Base-by-base conservation (phyloP, 306 rosid genomes). In the Mimosa bimucronata region DNA sequence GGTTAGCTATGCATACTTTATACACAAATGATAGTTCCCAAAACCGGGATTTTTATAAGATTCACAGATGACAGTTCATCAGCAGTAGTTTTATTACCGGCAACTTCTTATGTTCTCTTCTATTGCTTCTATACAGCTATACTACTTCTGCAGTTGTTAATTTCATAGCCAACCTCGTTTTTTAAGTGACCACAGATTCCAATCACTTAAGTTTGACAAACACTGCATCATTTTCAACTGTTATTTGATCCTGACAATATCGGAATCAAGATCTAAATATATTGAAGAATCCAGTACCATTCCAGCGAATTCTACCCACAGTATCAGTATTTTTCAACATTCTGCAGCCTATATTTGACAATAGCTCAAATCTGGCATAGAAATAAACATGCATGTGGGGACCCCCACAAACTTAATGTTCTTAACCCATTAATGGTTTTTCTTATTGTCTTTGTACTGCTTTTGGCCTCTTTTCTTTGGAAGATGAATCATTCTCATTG, bases 381-480 rank as follows among this genome's bases (percentile, higher is more conserved):
- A 58, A 52, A 18, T 5, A 45, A 28, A 18, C 65, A 80, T 29
- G 16, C 62, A n/a, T 21, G 29, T 55, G 71, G 74, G 30, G n/a
- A n/a, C n/a, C n/a, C 74, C 64, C 69, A 40, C 78, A 26, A 68
- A 68, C 75, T 46, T 46, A 52, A 79, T 37, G 65, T 58, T 71
- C n/a, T 71, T 26, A 69, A 79, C 69, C 60, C 61, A 23, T 28
- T 1, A 37, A 64, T 73, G 87, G 64, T 40, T 64, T n/a, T 53
- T 18, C 23, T 42, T 55, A 23, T 12, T 65, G 21, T 23, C 42
- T 4, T 52, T 80, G 72, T 79, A 67, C 26, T 15, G 66, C 53
- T 48, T 45, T 45, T 83, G 83, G 78, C 71, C 21, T 38, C 23
- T 76, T 71, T 64, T 30, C 75, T 62, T 55, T 64, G n/a, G 48